These are phyloP conservation scores for Psilocybe sp. DNA, from an alignment of 768 basidiomycete genomes.

Conservation along the genomic window DNA sequence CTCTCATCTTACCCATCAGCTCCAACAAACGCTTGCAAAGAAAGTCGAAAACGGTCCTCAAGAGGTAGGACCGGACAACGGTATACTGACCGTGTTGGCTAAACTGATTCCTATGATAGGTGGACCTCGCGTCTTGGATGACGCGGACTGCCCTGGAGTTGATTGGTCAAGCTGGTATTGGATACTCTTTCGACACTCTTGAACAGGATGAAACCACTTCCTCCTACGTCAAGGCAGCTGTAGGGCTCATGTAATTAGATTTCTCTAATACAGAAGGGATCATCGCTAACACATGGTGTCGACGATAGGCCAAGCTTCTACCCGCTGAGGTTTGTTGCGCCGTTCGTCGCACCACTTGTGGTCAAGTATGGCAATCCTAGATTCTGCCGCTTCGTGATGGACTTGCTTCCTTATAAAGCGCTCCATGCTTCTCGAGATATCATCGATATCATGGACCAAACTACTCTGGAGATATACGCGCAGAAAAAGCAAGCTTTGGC, in stretches of 20 bases:
- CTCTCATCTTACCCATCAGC: slow-evolving; percentile 14
- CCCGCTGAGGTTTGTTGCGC: neutral
- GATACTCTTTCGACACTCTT: slow-evolving; percentile 36
- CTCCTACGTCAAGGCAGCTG: slow-evolving; percentile 27
- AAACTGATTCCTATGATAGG: slow-evolving; percentile 18
- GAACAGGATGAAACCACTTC: slow-evolving; percentile 22
- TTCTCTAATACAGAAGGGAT: no score
- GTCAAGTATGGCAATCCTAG: slow-evolving; percentile 21
- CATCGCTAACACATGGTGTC: no score
- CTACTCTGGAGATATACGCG: slow-evolving; percentile 31
- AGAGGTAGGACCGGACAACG: slow-evolving; percentile 26
- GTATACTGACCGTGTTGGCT: slow-evolving; percentile 9
- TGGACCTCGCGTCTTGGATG: slow-evolving; percentile 35
- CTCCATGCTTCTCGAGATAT: slow-evolving; percentile 30
- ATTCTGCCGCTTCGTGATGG: slow-evolving; percentile 30
- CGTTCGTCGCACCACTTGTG: slow-evolving; percentile 12
- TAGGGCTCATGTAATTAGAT: slow-evolving; percentile 23
- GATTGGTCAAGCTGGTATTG: slow-evolving; percentile 46
- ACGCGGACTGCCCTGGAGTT: slow-evolving; percentile 44
- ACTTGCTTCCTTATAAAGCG: slow-evolving; percentile 28
- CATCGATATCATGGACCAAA: slow-evolving; percentile 30
- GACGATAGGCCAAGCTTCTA: no score
- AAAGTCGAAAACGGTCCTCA: slow-evolving; percentile 27
- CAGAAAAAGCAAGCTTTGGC: slow-evolving; percentile 32
- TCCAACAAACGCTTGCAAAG: slow-evolving; percentile 18